Evolutionary conservation across 176 grass and related monocot genomes (phyloP).

Genomic region (Paspalum notatum): DNA sequence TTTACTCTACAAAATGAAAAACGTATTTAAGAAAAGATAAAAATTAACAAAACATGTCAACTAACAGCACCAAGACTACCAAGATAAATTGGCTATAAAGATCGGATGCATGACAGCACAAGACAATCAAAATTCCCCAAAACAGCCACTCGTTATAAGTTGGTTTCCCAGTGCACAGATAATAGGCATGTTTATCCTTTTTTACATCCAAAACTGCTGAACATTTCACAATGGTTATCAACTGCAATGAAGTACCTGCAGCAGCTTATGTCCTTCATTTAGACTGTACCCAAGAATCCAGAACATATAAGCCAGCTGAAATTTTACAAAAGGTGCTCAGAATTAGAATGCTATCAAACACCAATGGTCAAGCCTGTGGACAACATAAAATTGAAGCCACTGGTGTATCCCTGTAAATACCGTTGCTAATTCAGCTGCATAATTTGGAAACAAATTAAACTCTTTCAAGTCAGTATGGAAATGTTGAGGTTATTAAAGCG

Average conservation of each 20-base stretch:
- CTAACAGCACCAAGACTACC: not conserved
- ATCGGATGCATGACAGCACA: not conserved
- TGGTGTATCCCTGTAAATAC: not conserved
- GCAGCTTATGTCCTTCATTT: slow-evolving; percentile 55
- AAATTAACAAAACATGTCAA: slow-evolving; percentile 22
- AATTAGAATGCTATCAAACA: slow-evolving; percentile 16
- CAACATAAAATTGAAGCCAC: not conserved
- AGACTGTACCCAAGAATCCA: slow-evolving; percentile 73
- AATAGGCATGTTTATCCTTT: not conserved
- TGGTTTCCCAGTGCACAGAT: not conserved
- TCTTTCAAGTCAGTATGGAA: not conserved
- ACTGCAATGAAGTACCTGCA: slow-evolving; percentile 66
- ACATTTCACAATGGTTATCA: not conserved
- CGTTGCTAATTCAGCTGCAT: not conserved
- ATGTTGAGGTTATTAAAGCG: slow-evolving; percentile 14
- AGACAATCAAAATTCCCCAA: slow-evolving; percentile 21
- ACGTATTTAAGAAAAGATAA: slow-evolving; percentile 4
- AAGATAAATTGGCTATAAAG: slow-evolving; percentile 25
- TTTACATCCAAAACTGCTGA: not conserved
- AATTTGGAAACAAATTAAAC: not conserved
- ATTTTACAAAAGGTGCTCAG: slow-evolving; percentile 15
- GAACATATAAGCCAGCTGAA: slow-evolving; percentile 71
- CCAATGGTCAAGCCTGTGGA: not conserved
- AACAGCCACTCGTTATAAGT: not conserved
- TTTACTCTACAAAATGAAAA: slow-evolving; percentile 71